Conservation (phyloP, 2,329 filamentous ascomycete genomes). For the Exutisphaerella laricina region DNA sequence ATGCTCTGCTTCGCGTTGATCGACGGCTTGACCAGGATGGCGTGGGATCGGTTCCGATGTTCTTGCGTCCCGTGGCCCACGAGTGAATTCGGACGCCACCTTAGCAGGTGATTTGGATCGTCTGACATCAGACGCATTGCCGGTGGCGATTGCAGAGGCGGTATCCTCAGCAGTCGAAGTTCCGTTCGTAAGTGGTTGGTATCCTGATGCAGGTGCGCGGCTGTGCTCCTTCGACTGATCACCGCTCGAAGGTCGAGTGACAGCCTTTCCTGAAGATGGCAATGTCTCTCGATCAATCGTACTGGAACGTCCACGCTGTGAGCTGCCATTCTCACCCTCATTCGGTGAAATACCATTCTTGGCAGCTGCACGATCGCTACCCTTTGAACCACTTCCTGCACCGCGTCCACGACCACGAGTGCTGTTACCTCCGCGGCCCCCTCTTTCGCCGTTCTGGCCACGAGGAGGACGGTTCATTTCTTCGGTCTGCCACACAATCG, state of each 20-base stretch:
- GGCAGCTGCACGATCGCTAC: constrained; percentile 31
- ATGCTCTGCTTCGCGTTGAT: constrained; percentile 11
- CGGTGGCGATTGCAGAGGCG: background rate
- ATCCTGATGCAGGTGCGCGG: background rate
- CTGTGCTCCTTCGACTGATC: constrained; percentile 12
- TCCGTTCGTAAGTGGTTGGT: background rate
- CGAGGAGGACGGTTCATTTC: constrained; percentile 24
- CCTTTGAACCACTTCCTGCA: constrained; percentile 34
- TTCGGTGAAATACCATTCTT: constrained; percentile 12
- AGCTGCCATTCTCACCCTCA: constrained; percentile 16
- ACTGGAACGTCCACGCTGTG: constrained; percentile 18
- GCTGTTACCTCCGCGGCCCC: constrained; percentile 52
- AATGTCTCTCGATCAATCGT: constrained; percentile 28
- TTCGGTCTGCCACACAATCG: constrained; percentile 77
- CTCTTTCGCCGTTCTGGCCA: constrained; percentile 45
- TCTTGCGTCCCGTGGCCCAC: constrained; percentile 16
- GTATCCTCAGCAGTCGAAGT: background rate
- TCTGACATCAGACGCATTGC: constrained; percentile 7
- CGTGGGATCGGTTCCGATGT: constrained; percentile 19
- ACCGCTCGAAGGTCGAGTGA: constrained; percentile 5
- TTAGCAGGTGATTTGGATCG: constrained; percentile 19
- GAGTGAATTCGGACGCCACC: constrained; percentile 6
- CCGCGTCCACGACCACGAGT: constrained; percentile 40
- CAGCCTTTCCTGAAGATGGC: constrained; percentile 23
- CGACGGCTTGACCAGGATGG: background rate